Evolutionary conservation across 768 basidiomycete species (phyloP).

Genomic region (Rhizopogon vulgaris): DNA sequence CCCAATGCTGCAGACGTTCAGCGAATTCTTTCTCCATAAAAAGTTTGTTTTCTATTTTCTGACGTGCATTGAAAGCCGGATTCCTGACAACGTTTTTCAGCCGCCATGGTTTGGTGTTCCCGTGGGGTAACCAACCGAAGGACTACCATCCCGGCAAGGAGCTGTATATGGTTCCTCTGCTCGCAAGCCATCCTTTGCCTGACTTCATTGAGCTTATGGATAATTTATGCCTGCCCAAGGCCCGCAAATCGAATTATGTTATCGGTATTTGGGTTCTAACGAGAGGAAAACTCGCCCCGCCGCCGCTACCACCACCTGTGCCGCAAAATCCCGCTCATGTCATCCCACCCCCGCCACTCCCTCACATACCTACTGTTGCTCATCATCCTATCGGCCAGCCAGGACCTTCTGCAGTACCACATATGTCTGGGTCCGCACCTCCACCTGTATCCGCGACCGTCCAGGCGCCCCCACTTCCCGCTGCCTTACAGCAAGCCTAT

Average conservation of each 20-base stretch:
- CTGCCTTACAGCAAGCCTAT: conserved; percentile 21
- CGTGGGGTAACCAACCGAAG: conserved; percentile 74
- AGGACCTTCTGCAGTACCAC: conserved; percentile 10
- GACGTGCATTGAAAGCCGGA: conserved; percentile 5
- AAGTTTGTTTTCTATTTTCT: conserved; percentile 41
- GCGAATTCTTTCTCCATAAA: conserved; percentile 65
- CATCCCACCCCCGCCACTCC: conserved; percentile 10
- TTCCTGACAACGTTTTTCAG: conserved; percentile 32
- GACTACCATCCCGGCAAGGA: conserved; percentile 77
- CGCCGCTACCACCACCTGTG: conserved; percentile 15
- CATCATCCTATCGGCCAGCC: conserved; percentile 1
- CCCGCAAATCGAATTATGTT: conserved; percentile 58
- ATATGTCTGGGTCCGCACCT: conserved; percentile 7
- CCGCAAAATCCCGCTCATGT: conserved; percentile 8
- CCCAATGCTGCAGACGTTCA: conserved; percentile 49
- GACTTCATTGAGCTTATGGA: conserved; percentile 85
- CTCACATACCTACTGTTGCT: conserved; percentile 11
- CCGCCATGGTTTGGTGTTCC: conserved; percentile 81
- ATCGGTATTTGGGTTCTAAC: conserved; percentile 82
- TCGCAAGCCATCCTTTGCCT: conserved; percentile 59
- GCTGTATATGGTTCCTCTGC: conserved; percentile 78
- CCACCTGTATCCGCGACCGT: neutral
- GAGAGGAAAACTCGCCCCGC: conserved; percentile 67
- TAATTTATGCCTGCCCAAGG: conserved; percentile 60
- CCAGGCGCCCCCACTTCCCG: conserved; percentile 10